These are phyloP conservation scores for Vaccinium macrocarpon DNA, from an alignment of 148 eudicot species.

Conservation along the genomic window DNA sequence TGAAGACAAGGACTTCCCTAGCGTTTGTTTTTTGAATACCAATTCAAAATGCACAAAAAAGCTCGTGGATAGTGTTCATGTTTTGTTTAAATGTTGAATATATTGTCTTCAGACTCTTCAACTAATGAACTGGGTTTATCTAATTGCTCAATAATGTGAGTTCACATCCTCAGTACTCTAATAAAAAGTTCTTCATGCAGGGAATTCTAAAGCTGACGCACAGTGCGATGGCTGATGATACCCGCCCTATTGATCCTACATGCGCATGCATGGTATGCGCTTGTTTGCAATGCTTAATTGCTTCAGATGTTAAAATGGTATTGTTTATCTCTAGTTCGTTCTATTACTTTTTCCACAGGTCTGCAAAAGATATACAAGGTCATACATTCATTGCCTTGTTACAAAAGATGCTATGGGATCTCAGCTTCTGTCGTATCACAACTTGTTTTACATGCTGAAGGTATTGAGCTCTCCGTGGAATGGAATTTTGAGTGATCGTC, in stretches of 20 bases:
- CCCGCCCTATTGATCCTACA: constrained; percentile 73
- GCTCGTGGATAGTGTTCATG: neutral
- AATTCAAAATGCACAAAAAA: neutral
- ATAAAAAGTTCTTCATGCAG: constrained; percentile 30
- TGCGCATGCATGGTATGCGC: constrained; percentile 78
- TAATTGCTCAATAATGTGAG: neutral
- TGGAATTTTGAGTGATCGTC: neutral
- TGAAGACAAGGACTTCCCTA: neutral
- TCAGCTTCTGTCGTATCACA: constrained; percentile 92
- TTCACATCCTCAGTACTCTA: neutral
- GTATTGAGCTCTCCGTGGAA: constrained; percentile 24
- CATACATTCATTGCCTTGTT: constrained; percentile 84
- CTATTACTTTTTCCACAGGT: constrained; percentile 37
- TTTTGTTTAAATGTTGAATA: neutral
- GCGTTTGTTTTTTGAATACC: neutral
- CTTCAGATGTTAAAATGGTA: neutral
- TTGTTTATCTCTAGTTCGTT: neutral
- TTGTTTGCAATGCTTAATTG: constrained; percentile 6
- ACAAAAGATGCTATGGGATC: constrained; percentile 97
- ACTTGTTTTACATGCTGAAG: constrained; percentile 85
- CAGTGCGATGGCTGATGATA: constrained; percentile 75
- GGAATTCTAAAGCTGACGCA: constrained; percentile 77
- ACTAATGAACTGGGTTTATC: neutral
- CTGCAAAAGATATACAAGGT: constrained; percentile 81
- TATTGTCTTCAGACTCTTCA: neutral